These are phyloP conservation scores for Hyparrhenia diplandra DNA, from an alignment of 176 grass and related monocot genomes.

Conservation along the genomic window DNA sequence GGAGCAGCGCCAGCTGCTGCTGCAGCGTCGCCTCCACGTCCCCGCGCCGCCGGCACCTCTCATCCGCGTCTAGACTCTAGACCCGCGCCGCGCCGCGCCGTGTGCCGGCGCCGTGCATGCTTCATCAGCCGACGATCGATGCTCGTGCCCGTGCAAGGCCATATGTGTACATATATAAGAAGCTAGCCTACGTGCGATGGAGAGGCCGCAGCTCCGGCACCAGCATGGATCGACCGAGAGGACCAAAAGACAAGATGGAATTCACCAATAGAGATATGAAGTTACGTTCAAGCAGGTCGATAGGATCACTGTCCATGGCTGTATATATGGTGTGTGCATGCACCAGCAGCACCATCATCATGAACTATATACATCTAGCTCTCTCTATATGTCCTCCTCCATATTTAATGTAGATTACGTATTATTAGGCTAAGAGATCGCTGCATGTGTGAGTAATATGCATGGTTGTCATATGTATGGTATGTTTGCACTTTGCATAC, in stretches of 20 bases:
- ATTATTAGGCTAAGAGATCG: too few relatives aligned
- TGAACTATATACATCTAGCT: too few relatives aligned
- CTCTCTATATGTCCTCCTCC: too few relatives aligned
- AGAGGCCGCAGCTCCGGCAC: not conserved
- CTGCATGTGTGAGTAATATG: too few relatives aligned
- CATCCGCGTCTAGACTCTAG: conserved; percentile 33
- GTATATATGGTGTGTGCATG: not conserved
- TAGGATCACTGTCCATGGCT: conserved; percentile 9
- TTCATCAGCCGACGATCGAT: not conserved
- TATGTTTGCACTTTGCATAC: too few relatives aligned
- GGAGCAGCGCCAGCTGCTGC: conserved; percentile 54
- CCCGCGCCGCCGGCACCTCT: not conserved
- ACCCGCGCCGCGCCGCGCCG: not conserved
- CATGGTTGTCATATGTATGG: too few relatives aligned
- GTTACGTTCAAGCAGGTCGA: too few relatives aligned
- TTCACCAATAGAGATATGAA: accelerated
- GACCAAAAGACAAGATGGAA: too few relatives aligned
- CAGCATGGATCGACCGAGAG: not conserved
- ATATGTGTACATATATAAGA: not conserved
- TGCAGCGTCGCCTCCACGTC: not conserved
- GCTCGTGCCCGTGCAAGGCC: conserved; percentile 4
- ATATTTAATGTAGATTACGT: too few relatives aligned
- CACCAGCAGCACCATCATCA: too few relatives aligned
- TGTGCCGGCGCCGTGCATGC: not conserved
- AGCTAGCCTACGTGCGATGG: not conserved